Conservation (phyloP, 306 rosid species). For the Cajanus cajan region DNA sequence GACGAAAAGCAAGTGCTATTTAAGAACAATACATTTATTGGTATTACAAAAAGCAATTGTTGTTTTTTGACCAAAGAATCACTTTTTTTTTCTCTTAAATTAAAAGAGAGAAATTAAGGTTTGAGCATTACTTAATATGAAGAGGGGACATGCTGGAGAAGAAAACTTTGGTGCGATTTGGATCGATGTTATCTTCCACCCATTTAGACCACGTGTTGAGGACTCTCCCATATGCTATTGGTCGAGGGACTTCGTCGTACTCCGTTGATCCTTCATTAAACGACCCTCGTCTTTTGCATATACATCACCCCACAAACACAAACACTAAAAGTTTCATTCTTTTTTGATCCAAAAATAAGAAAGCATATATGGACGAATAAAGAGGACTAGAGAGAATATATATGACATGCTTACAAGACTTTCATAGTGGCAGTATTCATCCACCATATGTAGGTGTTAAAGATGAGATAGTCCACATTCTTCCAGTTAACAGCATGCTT, state of each 20-base stretch:
- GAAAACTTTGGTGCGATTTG: conserved; percentile 75
- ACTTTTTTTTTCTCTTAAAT: not conserved
- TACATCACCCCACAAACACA: not conserved
- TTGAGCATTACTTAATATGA: conserved; percentile 73
- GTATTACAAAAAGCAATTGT: not conserved
- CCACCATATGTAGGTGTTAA: conserved; percentile 99
- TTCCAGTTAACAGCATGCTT: conserved; percentile 86
- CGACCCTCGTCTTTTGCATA: conserved; percentile 66
- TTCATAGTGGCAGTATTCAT: conserved; percentile 84
- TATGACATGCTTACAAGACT: conserved; percentile 63
- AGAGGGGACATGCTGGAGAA: conserved; percentile 94
- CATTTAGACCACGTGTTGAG: conserved; percentile 78
- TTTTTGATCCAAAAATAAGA: not conserved
- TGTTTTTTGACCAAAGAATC: not conserved
- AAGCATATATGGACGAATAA: not conserved
- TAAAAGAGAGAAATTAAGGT: not conserved
- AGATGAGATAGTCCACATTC: conserved; percentile 71
- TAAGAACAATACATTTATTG: not conserved
- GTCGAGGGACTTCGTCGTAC: conserved; percentile 72
- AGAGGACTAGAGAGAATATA: not conserved
- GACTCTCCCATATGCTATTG: conserved; percentile 66
- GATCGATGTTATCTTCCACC: conserved; percentile 74
- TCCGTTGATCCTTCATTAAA: conserved; percentile 75
- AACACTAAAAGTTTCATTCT: not conserved
- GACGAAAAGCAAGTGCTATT: not conserved